These are phyloP conservation scores for Penicillium italicum DNA, from an alignment of 2,329 filamentous ascomycete species.

Conservation along the genomic window DNA sequence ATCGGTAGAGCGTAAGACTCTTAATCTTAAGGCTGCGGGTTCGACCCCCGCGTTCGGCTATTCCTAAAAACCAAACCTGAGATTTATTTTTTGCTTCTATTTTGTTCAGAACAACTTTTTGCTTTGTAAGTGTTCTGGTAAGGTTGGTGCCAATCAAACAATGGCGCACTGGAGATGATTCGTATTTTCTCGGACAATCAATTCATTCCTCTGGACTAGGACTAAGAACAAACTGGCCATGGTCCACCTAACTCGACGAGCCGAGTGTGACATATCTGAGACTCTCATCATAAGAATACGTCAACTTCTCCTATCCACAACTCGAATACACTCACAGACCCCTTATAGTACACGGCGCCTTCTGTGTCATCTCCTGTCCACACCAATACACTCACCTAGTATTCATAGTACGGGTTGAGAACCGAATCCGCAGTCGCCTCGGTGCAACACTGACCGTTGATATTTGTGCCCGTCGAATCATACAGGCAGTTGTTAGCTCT, in stretches of 20 bases:
- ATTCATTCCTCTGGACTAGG: background rate
- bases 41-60: slow-evolving; percentile 44
- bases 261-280: background rate
- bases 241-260: background rate
- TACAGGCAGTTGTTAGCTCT: background rate
- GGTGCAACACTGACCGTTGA: background rate
- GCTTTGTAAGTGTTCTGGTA: too few species aligned
- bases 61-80: slow-evolving; percentile 22
- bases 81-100: slow-evolving; percentile 12
- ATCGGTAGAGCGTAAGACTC: slow-evolving; percentile 51
- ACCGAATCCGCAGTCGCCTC: background rate
- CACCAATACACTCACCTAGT: background rate
- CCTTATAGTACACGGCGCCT: too few species aligned
- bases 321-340: background rate
- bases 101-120: too few species aligned
- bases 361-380: background rate
- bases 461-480: background rate
- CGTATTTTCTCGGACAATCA: background rate
- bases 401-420: background rate
- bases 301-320: background rate
- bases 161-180: too few species aligned
- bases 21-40: slow-evolving; percentile 45
- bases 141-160: too few species aligned
- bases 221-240: background rate
- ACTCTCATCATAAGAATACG: background rate